Evolutionary conservation across 129 eudicot genomes (phyloP).

Genomic region (Centrapalus pauciflorus): DNA sequence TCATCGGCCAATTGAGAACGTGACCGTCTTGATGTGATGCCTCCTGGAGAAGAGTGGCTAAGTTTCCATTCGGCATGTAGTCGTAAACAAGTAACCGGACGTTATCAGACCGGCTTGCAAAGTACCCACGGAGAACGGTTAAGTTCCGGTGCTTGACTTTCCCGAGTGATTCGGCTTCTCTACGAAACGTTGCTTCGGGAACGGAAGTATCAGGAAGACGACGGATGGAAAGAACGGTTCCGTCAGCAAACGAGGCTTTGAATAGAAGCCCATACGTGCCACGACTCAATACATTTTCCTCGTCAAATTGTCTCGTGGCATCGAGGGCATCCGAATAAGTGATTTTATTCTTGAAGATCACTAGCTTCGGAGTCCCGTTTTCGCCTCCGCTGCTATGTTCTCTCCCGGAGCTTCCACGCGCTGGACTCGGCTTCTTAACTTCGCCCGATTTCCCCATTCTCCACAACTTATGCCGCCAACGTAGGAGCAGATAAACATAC

Average conservation of each 20-base stretch:
- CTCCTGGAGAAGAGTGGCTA: slow-evolving; percentile 73
- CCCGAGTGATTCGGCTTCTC: slow-evolving; percentile 73
- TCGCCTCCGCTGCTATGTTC: slow-evolving; percentile 52
- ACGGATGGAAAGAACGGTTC: slow-evolving; percentile 76
- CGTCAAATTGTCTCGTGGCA: slow-evolving; percentile 81
- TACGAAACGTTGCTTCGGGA: slow-evolving; percentile 42
- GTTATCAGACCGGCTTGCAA: slow-evolving; percentile 59
- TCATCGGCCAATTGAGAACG: slow-evolving; percentile 92
- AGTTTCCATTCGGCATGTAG: slow-evolving; percentile 91
- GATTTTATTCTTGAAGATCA: slow-evolving; percentile 61
- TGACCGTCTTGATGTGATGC: slow-evolving; percentile 92
- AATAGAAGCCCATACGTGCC: slow-evolving; percentile 64
- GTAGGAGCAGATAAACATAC: slow-evolving; percentile 42
- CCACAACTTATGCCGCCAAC: slow-evolving; percentile 57
- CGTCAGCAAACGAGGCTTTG: slow-evolving; percentile 77
- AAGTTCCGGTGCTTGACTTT: slow-evolving; percentile 78
- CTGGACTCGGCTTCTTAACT: slow-evolving; percentile 65
- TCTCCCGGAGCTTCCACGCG: slow-evolving; percentile 51
- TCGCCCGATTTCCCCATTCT: slow-evolving; percentile 35
- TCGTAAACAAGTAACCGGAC: slow-evolving; percentile 68
- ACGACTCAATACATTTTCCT: slow-evolving; percentile 74
- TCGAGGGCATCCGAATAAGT: slow-evolving; percentile 69
- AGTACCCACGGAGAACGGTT: slow-evolving; percentile 85
- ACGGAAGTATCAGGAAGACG: slow-evolving; percentile 60
- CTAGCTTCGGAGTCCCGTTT: slow-evolving; percentile 61